phyloP scores from a whole-genome alignment of 805 yeast species.

The Candida tibetensis region DNA sequence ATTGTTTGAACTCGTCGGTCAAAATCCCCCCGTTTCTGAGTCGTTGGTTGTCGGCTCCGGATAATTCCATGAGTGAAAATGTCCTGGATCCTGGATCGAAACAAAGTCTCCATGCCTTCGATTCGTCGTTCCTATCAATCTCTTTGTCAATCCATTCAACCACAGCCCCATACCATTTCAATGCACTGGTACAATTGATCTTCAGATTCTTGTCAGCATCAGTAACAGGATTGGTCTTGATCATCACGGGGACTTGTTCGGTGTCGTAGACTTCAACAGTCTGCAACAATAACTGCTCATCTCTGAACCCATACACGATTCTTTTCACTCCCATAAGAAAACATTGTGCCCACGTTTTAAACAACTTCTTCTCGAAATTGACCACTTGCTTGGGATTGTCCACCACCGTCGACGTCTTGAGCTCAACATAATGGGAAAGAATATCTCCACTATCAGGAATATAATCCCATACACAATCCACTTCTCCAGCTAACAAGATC shows the following conservation, averaged over 20 bases:
- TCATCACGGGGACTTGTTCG: constrained; percentile 69
- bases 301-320: constrained; percentile 83
- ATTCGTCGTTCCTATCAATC: constrained; percentile 49
- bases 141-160: constrained; percentile 68
- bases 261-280: constrained; percentile 74
- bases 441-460: constrained; percentile 56
- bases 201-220: constrained; percentile 26
- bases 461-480: constrained; percentile 86
- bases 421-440: constrained; percentile 75
- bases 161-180: constrained; percentile 84
- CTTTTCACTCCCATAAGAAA: constrained; percentile 82
- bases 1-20: constrained; percentile 32
- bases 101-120: constrained; percentile 51
- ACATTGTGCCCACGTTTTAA: constrained; percentile 90
- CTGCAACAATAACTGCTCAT: constrained; percentile 60
- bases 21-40: constrained; percentile 18
- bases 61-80: constrained; percentile 49
- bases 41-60: constrained; percentile 25
- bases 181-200: constrained; percentile 72
- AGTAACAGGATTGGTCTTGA: constrained; percentile 49
- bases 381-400: constrained; percentile 55
- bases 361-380: constrained; percentile 71
- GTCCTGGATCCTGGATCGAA: constrained; percentile 56
- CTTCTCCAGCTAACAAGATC: constrained; percentile 80
- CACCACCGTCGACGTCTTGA: constrained; percentile 68